Conservation (phyloP, 768 basidiomycete species). For the Scleroderma bovista region DNA sequence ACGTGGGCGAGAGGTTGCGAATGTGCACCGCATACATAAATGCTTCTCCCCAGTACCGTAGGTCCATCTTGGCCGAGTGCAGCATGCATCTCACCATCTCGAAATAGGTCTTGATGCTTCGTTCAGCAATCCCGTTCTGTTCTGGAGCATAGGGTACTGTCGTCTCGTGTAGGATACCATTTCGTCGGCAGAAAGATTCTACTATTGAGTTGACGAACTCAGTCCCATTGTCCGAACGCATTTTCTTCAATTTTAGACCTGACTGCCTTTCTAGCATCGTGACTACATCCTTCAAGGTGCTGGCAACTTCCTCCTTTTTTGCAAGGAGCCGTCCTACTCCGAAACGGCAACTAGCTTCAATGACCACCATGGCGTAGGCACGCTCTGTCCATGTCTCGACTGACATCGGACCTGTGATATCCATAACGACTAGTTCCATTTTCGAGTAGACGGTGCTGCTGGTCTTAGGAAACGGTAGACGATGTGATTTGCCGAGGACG, state of each 20-base stretch:
- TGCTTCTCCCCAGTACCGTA: slow-evolving; percentile 9
- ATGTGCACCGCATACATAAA: slow-evolving; percentile 12
- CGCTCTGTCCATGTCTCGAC: slow-evolving; percentile 6
- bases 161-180: slow-evolving; percentile 6
- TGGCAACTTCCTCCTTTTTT: slow-evolving; percentile 8
- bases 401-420: slow-evolving; percentile 14
- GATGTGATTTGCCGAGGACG: slow-evolving; percentile 31
- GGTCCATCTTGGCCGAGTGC: not conserved
- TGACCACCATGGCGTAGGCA: slow-evolving; percentile 4
- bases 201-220: slow-evolving; percentile 4
- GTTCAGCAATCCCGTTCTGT: slow-evolving; percentile 22
- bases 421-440: slow-evolving; percentile 9
- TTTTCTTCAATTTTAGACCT: not conserved
- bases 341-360: slow-evolving; percentile 5
- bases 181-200: slow-evolving; percentile 2
- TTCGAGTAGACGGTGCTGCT: slow-evolving; percentile 18
- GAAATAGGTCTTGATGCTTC: not conserved
- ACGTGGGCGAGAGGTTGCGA: slow-evolving; percentile 9
- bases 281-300: slow-evolving; percentile 6
- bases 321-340: slow-evolving; percentile 6
- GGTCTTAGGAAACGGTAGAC: slow-evolving; percentile 26
- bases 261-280: slow-evolving; percentile 4
- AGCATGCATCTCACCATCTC: not conserved
- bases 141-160: slow-evolving; percentile 17
- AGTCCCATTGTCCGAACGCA: slow-evolving; percentile 10